Evolutionary conservation across 2,329 filamentous ascomycete genomes (phyloP).

Genomic region (Hypoxylon sp.): DNA sequence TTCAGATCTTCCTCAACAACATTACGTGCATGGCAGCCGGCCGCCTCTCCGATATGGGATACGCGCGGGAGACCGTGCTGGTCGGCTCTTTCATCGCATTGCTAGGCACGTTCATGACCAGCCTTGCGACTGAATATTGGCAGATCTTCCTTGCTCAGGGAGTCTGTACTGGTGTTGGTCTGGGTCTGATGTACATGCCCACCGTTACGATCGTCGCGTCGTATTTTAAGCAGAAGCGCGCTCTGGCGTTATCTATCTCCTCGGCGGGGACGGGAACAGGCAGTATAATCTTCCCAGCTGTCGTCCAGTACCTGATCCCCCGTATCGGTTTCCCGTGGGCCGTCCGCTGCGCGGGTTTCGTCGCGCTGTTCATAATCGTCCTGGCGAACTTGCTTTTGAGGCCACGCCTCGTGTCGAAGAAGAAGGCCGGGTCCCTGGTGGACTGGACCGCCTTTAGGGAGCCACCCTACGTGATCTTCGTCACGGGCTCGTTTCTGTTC

Average conservation of each 20-base stretch:
- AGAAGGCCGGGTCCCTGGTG: conserved; percentile 60
- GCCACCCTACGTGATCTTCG: conserved; percentile 56
- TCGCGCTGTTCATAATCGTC: conserved; percentile 63
- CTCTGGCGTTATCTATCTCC: conserved; percentile 69
- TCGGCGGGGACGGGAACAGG: conserved; percentile 71
- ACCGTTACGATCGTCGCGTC: conserved; percentile 65
- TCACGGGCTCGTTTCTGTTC: conserved; percentile 54
- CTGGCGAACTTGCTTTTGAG: conserved; percentile 58
- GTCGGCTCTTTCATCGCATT: conserved; percentile 54
- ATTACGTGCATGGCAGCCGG: conserved; percentile 50
- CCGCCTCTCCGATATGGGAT: conserved; percentile 50
- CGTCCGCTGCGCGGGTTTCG: conserved; percentile 69
- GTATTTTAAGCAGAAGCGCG: conserved; percentile 68
- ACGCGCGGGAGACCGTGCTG: conserved; percentile 48
- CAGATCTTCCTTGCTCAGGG: conserved; percentile 61
- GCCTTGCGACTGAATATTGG: conserved; percentile 54
- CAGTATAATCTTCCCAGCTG: conserved; percentile 71
- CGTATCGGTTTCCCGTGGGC: conserved; percentile 74
- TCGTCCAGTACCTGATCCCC: conserved; percentile 68
- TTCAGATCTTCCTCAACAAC: conserved; percentile 55
- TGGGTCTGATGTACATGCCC: conserved; percentile 66
- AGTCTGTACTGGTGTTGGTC: conserved; percentile 64
- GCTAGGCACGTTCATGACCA: conserved; percentile 54
- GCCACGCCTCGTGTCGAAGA: conserved; percentile 58
- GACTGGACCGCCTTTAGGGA: conserved; percentile 65